Conservation (phyloP, 2,329 filamentous ascomycete genomes). For the Alternaria sp. region DNA sequence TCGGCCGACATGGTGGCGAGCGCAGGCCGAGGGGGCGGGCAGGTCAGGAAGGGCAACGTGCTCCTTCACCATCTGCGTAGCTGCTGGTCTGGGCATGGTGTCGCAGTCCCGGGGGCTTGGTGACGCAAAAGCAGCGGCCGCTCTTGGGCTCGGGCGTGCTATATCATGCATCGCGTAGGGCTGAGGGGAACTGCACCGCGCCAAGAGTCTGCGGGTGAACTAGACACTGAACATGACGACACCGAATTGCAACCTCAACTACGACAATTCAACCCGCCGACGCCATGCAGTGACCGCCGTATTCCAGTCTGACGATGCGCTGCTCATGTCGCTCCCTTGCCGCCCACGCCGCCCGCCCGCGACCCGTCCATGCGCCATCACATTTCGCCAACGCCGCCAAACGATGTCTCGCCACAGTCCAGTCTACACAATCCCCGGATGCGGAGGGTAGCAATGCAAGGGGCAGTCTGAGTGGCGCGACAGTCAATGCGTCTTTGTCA, state of each 20-base stretch:
- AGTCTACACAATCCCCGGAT: not conserved
- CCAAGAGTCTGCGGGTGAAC: not conserved
- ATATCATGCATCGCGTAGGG: slow-evolving; percentile 8
- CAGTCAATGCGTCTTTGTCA: slow-evolving; percentile 11
- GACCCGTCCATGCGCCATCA: slow-evolving; percentile 13
- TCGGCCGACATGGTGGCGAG: slow-evolving; percentile 25
- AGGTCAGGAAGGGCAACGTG: not conserved
- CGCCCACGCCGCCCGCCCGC: slow-evolving; percentile 28
- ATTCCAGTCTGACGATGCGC: slow-evolving; percentile 37
- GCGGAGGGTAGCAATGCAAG: slow-evolving; percentile 6
- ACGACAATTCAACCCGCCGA: not conserved
- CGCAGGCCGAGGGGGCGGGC: not conserved
- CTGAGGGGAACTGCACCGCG: slow-evolving; percentile 5
- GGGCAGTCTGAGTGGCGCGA: slow-evolving; percentile 30
- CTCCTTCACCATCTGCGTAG: not conserved
- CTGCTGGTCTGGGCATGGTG: slow-evolving; percentile 2
- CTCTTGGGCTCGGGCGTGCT: slow-evolving; percentile 11
- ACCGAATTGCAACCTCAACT: not conserved
- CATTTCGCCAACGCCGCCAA: slow-evolving; percentile 19
- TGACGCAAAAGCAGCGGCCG: slow-evolving; percentile 4
- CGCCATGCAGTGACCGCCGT: slow-evolving; percentile 37
- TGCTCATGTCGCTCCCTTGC: slow-evolving; percentile 30
- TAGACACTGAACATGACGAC: slow-evolving; percentile 5
- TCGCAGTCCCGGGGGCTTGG: not conserved
- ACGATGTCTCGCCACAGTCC: slow-evolving; percentile 36